Conservation (phyloP, 2,329 filamentous ascomycete species). For the Teratosphaeria viscida region DNA sequence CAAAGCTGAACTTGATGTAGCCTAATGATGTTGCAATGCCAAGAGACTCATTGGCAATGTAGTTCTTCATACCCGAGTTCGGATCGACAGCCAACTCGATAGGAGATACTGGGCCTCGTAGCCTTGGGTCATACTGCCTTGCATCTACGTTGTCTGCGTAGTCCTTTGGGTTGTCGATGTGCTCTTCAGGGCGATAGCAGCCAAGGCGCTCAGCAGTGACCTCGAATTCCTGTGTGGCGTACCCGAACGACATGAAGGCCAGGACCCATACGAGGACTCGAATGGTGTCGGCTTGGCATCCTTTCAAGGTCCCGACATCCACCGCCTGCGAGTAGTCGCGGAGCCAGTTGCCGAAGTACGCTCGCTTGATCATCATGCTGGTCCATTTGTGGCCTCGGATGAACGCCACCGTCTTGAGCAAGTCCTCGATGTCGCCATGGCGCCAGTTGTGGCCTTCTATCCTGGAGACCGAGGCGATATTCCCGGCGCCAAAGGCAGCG, state of each 20-base stretch:
- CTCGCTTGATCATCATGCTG: constrained; percentile 31
- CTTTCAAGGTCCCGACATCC: constrained; percentile 44
- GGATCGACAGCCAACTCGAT: constrained; percentile 37
- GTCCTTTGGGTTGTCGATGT: constrained; percentile 42
- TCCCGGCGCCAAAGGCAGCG: constrained; percentile 38
- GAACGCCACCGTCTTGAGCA: constrained; percentile 39
- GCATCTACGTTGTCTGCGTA: constrained; percentile 85
- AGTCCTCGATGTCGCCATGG: constrained; percentile 44
- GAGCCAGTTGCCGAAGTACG: constrained; percentile 20
- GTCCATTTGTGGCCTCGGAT: constrained; percentile 28
- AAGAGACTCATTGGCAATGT: constrained; percentile 84
- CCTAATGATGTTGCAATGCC: constrained; percentile 83
- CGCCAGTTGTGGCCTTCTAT: constrained; percentile 42
- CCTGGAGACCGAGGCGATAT: constrained; percentile 33
- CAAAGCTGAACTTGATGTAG: constrained; percentile 39
- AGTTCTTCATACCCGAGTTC: constrained; percentile 93
- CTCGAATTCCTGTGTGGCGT: constrained; percentile 47
- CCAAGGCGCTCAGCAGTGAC: constrained; percentile 45
- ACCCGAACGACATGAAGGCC: constrained; percentile 47
- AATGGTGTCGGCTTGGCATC: constrained; percentile 44
- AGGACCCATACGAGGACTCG: constrained; percentile 46
- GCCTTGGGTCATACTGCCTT: constrained; percentile 65
- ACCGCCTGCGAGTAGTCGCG: constrained; percentile 41
- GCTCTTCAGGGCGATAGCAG: constrained; percentile 42
- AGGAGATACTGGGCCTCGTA: constrained; percentile 62